Evolutionary conservation across 345 rosid species (phyloP).

Genomic region (Eucalyptus pauciflora): DNA sequence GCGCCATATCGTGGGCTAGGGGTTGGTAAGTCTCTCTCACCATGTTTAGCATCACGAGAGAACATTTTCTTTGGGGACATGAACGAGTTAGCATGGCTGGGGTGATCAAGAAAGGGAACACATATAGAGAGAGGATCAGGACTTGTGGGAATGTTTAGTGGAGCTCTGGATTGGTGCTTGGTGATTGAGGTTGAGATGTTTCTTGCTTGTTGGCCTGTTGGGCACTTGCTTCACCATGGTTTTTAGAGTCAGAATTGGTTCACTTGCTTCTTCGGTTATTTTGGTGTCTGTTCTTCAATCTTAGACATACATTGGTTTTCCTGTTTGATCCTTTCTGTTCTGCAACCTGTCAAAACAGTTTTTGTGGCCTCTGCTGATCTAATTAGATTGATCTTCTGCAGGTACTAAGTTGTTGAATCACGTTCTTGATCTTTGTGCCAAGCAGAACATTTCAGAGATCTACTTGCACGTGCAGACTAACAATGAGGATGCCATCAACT

Average conservation of each 20-base stretch:
- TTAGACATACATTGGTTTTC: background rate
- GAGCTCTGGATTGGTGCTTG: background rate
- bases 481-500: constrained; percentile 92
- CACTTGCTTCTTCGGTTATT: background rate
- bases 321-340: background rate
- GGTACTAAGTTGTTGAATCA: constrained; percentile 86
- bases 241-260: background rate
- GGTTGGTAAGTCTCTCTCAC: constrained; percentile 51
- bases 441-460: constrained; percentile 66
- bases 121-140: background rate
- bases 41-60: background rate
- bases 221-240: background rate
- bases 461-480: constrained; percentile 98
- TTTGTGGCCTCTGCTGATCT: background rate
- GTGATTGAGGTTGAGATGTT: background rate
- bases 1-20: constrained; percentile 96
- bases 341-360: background rate
- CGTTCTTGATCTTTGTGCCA: constrained; percentile 65
- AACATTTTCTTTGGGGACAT: background rate
- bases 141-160: background rate
- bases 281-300: background rate
- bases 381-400: constrained; percentile 3
- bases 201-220: background rate
- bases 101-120: background rate
- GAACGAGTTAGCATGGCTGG: background rate